Conservation (phyloP, 352 stramenopile species). For the Phytopythium ostracodes region DNA sequence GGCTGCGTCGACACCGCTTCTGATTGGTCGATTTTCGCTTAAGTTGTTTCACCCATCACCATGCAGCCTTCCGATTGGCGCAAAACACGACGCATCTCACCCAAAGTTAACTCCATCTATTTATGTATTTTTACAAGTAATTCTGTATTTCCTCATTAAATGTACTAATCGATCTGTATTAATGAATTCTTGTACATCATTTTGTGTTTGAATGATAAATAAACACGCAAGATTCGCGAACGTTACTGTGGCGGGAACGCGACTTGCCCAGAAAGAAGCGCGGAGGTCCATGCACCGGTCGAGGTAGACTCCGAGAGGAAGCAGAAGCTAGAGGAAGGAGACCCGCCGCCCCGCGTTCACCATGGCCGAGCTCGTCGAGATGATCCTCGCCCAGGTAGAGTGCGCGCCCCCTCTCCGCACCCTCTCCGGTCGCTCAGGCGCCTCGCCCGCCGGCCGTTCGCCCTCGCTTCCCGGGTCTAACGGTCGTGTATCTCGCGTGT, state of each 20-base stretch:
- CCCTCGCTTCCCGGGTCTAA: too few relatives aligned
- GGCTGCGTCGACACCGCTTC: conserved; percentile 10
- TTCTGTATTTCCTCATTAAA: background rate
- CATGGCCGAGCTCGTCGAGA: conserved; percentile 83
- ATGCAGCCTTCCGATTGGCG: background rate
- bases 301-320: background rate
- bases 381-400: conserved; percentile 76
- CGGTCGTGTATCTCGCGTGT: background rate
- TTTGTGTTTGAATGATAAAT: background rate
- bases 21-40: conserved; percentile 9
- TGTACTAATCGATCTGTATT: too few relatives aligned
- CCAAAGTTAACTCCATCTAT: background rate
- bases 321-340: background rate
- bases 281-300: background rate
- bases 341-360: background rate
- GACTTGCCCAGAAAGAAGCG: background rate
- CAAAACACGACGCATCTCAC: background rate
- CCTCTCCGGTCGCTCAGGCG: background rate
- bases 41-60: background rate
- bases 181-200: background rate
- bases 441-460: background rate
- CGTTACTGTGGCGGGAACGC: background rate
- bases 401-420: background rate
- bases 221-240: background rate
- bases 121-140: background rate